Conservation (phyloP, 352 stramenopile genomes). For the Phytopythium cucurbitacearum region DNA sequence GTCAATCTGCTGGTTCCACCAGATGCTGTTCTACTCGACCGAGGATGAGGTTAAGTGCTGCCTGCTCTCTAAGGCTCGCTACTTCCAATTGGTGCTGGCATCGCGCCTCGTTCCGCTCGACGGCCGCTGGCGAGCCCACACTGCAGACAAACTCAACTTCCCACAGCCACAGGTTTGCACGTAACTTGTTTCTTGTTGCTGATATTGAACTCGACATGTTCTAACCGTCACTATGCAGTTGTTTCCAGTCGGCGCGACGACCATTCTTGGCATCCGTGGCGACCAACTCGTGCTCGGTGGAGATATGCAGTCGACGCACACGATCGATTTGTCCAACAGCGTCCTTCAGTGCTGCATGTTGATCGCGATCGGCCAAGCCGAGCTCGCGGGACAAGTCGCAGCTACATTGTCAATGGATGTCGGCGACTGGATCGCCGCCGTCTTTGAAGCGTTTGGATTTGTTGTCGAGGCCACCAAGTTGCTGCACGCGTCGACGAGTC, state of each 20-base stretch:
- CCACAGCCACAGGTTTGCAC: slow-evolving; percentile 36
- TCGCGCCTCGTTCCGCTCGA: slow-evolving; percentile 19
- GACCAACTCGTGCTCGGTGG: slow-evolving; percentile 49
- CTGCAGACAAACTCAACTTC: slow-evolving; percentile 23
- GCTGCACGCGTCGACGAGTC: slow-evolving; percentile 24
- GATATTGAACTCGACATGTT: neutral
- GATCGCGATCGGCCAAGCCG: slow-evolving; percentile 42
- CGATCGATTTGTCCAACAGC: slow-evolving; percentile 54
- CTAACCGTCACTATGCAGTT: slow-evolving; percentile 14
- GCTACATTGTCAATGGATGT: slow-evolving; percentile 32
- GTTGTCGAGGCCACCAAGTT: slow-evolving; percentile 31
- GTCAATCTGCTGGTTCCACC: slow-evolving; percentile 61
- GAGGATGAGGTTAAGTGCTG: slow-evolving; percentile 63
- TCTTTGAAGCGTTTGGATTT: slow-evolving; percentile 70
- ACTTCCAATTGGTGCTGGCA: slow-evolving; percentile 60
- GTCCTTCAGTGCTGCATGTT: slow-evolving; percentile 68
- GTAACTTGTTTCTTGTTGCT: neutral
- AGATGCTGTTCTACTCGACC: slow-evolving; percentile 63
- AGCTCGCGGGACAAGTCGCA: slow-evolving; percentile 36
- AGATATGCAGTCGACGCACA: slow-evolving; percentile 38
- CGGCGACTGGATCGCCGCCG: slow-evolving; percentile 44
- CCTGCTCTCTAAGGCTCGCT: slow-evolving; percentile 50
- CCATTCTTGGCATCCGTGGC: slow-evolving; percentile 44
- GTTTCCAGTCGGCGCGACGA: slow-evolving; percentile 34
- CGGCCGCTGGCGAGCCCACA: neutral